Evolutionary conservation across 768 basidiomycete genomes (phyloP), one percentile per base, ranked within the genome.

Genomic region (Roridomyces roridus): DNA sequence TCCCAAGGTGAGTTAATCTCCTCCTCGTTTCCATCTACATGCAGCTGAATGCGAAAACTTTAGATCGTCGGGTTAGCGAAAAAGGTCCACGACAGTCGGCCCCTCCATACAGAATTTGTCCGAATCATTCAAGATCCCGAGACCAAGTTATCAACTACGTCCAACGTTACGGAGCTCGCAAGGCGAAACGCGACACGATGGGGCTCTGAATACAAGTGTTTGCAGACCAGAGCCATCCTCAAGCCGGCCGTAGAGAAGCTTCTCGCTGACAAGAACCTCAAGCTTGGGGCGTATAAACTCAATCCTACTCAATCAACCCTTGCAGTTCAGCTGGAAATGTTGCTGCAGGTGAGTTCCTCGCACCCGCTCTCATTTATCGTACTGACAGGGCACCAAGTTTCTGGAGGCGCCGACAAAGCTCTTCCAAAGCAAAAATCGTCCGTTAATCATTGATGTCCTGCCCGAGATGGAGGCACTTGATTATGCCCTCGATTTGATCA

Each of bases 161-260:
- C n/a, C n/a, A n/a, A n/a, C n/a, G n/a, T n/a, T n/a, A n/a, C n/a
- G n/a, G 42, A 61, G 2, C 68, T 74, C 26, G 51, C 53, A 46
- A 46, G 62, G 6, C 64, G 60, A 20, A 66, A 72, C 45, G 65
- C 71, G 24, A 73, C 72, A 4, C 49, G 66, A 4, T 74, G 73
- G 71, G 70, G 72, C 53, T 65, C 68, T 14, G 70, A 74, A 39
- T 48, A 68, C 20, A 64, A 29, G 0, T 74, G 69, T 46, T 55
- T 74, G 6, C n/a, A n/a, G n/a, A 23, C 25, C 5, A 56, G 69
- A 12, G 69, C 72, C 53, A 35, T 70, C 8, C 51, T 64, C 37
- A 71, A 73, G 37, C 45, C 63, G 37, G 35, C 37, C 24, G 40
- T 64, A 26, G 58, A 73, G 26, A 51, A 68, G 52, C 42, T 60